Evolutionary conservation across 176 grass and related monocot species (phyloP).

Genomic region (Poa pratensis): DNA sequence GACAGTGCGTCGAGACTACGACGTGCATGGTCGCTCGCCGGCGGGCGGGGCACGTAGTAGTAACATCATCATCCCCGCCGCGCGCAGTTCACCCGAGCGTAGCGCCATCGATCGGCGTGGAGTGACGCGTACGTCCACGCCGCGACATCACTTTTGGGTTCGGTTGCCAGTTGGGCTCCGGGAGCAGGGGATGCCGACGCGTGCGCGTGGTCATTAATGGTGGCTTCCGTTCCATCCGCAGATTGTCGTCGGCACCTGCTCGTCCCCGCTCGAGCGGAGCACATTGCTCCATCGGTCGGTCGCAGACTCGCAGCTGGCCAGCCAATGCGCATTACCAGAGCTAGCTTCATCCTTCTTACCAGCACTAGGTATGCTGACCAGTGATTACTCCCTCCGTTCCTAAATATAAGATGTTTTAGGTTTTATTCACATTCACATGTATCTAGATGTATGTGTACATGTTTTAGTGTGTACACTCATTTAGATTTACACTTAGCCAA

Average conservation of each 20-base stretch:
- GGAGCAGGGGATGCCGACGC: background rate
- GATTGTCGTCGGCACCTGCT: conserved; percentile 21
- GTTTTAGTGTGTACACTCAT: too few relatives aligned
- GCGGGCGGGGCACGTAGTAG: conserved; percentile 8
- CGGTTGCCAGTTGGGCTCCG: background rate
- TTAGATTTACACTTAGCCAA: too few relatives aligned
- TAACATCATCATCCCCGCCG: background rate
- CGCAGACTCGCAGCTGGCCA: too few relatives aligned
- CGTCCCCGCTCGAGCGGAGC: background rate
- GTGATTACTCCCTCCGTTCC: too few relatives aligned
- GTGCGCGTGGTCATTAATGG: background rate
- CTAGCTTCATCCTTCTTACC: background rate
- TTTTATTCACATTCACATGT: too few relatives aligned
- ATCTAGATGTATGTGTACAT: too few relatives aligned
- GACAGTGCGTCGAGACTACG: background rate
- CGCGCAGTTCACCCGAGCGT: background rate
- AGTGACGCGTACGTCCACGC: background rate
- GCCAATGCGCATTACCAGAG: background rate
- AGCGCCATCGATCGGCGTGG: background rate
- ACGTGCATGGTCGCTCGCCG: conserved; percentile 15
- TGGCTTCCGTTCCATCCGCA: background rate
- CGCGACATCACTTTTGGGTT: background rate
- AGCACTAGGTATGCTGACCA: too few relatives aligned
- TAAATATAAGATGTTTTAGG: too few relatives aligned
- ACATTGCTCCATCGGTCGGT: background rate